Percentiles rank a stretch among this genome's conserved stretches.
Evolutionary conservation across 306 rosid species (phyloP).

Genomic region (Begonia loranthoides): DNA sequence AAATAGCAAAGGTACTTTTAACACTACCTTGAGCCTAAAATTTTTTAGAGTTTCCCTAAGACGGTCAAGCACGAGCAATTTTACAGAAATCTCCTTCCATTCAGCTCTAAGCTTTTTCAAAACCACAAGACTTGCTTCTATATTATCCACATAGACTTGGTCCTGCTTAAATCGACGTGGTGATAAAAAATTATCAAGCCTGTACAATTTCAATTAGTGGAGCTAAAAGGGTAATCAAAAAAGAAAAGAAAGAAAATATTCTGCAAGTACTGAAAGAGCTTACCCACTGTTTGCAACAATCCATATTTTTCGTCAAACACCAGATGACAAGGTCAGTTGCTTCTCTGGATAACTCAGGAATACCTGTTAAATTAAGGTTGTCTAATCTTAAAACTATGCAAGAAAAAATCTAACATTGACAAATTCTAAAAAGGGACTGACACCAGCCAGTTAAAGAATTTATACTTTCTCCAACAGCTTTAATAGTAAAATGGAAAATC

Average conservation of each 20-base stretch:
- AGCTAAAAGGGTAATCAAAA: background rate
- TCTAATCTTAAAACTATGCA: background rate
- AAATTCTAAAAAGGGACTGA: too few relatives aligned
- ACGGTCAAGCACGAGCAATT: slow-evolving; percentile 41
- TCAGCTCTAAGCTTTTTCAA: slow-evolving; percentile 59
- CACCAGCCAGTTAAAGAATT: too few relatives aligned
- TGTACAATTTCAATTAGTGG: background rate
- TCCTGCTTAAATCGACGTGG: slow-evolving; percentile 31
- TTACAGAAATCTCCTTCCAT: slow-evolving; percentile 48
- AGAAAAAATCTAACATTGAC: slow-evolving; percentile 2
- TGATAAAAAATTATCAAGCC: background rate
- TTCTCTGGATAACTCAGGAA: slow-evolving; percentile 53
- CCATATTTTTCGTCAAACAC: slow-evolving; percentile 58
- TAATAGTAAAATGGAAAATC: slow-evolving; percentile 43
- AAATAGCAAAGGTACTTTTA: too few relatives aligned
- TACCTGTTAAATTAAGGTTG: slow-evolving; percentile 24
- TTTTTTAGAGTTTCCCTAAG: slow-evolving; percentile 44
- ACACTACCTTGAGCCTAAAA: slow-evolving; percentile 45
- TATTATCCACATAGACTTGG: slow-evolving; percentile 35
- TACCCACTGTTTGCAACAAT: slow-evolving; percentile 77
- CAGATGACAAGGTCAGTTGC: slow-evolving; percentile 46
- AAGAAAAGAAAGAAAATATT: background rate
- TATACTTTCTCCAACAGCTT: slow-evolving; percentile 62
- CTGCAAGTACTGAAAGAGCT: slow-evolving; percentile 17
- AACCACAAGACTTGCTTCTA: slow-evolving; percentile 44